Evolutionary conservation across 2,329 filamentous ascomycete genomes (phyloP), one percentile per base, ranked within the genome.

Genomic region (Fusarium neocosmosporiellum): DNA sequence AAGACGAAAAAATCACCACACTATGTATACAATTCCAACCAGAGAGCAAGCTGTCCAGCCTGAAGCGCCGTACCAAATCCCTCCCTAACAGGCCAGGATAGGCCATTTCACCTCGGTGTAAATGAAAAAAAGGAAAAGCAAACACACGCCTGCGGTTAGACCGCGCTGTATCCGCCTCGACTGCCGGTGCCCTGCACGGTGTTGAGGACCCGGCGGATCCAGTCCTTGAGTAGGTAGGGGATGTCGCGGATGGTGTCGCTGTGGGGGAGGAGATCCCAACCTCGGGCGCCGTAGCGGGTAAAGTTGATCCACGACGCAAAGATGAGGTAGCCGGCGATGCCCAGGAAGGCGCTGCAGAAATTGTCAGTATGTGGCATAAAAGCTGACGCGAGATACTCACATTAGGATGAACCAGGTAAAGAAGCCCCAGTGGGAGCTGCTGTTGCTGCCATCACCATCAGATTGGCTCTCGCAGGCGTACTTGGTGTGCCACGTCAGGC

Each of bases 251-350:
- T 93, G 0, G 94, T 93, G 82, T 99, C 96, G 73, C 93, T 93
- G 80, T 98, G 96, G 16, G 96, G 96, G 20, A 98, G 87, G 20
- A 98, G 88, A 78, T 98, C 96, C 95, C 95, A 98, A 65, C 96
- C 96, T 50, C 96, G 89, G 60, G 96, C 95, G 55, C 96, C 96
- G 83, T 98, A 98, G 70, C 95, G 93, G 85, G 95, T 98, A 88
- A 98, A 98, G 86, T 98, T 98, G 81, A 98, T 91, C 96, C 96
- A 99, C 22, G 95, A 97, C 73, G 96, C 95, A 80, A 98, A 98
- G 81, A 98, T 98, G 74, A 99, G 91, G 84, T 98, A 99, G 27
- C 95, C 86, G 2, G 96, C 94, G 43, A 91, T 92, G 53, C 90
- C 90, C 71, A 98, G 88, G 88, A 99, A 99, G 67, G 92, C 84